Evolutionary conservation across 1,284 basidiomycete genomes (phyloP).

Genomic region (Cryptococcus sp.): DNA sequence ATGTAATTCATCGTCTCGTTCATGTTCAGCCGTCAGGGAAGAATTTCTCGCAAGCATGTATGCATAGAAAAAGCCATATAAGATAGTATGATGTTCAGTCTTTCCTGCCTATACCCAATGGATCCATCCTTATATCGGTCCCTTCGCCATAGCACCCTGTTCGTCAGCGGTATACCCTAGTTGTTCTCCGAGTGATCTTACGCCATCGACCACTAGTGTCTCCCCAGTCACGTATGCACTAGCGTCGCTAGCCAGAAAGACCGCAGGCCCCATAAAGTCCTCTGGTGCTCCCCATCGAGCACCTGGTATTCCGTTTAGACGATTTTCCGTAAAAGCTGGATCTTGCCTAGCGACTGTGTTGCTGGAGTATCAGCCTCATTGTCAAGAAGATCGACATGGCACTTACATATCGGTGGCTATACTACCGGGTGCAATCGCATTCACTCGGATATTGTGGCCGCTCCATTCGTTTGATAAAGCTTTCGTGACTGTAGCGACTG

Average conservation of each 20-base stretch:
- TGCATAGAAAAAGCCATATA: no score
- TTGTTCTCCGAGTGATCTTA: slow-evolving; percentile 2
- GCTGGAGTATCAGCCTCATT: slow-evolving; percentile 9
- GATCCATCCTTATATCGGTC: slow-evolving; percentile 16
- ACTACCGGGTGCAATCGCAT: slow-evolving; percentile 79
- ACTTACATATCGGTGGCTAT: slow-evolving; percentile 68
- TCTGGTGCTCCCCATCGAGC: slow-evolving; percentile 76
- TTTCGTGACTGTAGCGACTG: slow-evolving; percentile 69
- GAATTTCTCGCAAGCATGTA: no score
- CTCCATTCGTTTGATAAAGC: slow-evolving; percentile 68
- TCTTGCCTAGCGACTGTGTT: slow-evolving; percentile 17
- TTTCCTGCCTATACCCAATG: no score
- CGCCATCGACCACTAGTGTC: slow-evolving; percentile 29
- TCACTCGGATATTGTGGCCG: slow-evolving; percentile 74
- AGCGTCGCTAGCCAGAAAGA: slow-evolving; percentile 76
- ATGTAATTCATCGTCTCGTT: no score
- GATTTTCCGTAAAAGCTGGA: slow-evolving; percentile 8
- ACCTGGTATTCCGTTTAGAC: slow-evolving; percentile 61
- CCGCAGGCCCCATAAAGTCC: slow-evolving; percentile 78
- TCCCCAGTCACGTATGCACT: slow-evolving; percentile 88
- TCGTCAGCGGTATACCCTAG: not conserved
- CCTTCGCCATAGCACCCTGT: slow-evolving; percentile 20
- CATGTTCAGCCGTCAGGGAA: no score
- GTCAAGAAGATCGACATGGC: not conserved
- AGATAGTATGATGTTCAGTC: no score